A percentile compares a stretch with the other conserved stretches of the same genome.
Conservation (phyloP, 2,329 filamentous ascomycete genomes). For the Verticillium klebahnii region DNA sequence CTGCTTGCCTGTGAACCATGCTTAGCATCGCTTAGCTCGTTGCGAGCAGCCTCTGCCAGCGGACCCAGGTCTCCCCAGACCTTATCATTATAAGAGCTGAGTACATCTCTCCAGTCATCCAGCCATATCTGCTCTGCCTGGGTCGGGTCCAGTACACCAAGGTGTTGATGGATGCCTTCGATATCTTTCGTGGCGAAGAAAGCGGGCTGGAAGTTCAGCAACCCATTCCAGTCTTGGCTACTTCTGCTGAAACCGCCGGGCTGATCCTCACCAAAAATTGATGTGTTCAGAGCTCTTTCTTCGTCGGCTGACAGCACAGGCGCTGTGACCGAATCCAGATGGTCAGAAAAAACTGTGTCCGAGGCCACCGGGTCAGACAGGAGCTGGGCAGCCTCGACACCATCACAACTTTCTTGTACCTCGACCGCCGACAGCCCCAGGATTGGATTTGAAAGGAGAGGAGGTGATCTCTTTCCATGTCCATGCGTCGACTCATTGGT, state of each 20-base stretch:
- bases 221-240: conserved; percentile 33
- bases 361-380: conserved; percentile 6
- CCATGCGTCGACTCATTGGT: too few species aligned
- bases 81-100: conserved; percentile 56
- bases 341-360: conserved; percentile 8
- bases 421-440: conserved; percentile 2
- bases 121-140: conserved; percentile 43
- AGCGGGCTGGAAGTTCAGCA: conserved; percentile 47
- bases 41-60: conserved; percentile 50
- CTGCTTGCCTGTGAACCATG: not conserved
- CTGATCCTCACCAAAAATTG: conserved; percentile 17
- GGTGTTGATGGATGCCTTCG: conserved; percentile 15
- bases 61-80: conserved; percentile 63
- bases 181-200: conserved; percentile 24
- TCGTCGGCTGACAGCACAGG: conserved; percentile 13
- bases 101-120: conserved; percentile 50
- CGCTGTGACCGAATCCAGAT: conserved; percentile 10
- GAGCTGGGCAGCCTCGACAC: conserved; percentile 10
- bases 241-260: not conserved
- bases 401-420: conserved; percentile 11
- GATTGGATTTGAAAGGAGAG: not conserved
- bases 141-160: conserved; percentile 32
- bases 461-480: not conserved
- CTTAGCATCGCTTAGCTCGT: conserved; percentile 43
- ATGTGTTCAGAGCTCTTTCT: conserved; percentile 14